Evolutionary conservation across 176 grass and related monocot species (phyloP).

Genomic region (Eremochloa ophiuroides): DNA sequence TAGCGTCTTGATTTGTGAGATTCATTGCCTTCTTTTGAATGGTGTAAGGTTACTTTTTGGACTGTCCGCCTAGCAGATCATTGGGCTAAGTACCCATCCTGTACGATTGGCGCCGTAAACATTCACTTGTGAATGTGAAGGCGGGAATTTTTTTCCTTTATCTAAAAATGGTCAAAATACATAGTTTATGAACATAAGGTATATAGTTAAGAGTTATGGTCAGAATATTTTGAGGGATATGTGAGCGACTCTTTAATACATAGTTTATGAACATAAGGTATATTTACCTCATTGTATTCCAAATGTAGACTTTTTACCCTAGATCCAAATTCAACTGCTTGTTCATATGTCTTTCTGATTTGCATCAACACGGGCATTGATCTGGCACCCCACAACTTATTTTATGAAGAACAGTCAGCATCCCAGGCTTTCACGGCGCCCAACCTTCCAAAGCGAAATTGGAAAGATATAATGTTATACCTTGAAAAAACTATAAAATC

Average conservation of each 20-base stretch:
- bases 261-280: slow-evolving; percentile 13
- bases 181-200: too few species aligned
- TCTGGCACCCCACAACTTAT: slow-evolving; percentile 72
- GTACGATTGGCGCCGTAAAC: too few species aligned
- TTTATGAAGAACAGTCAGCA: slow-evolving; percentile 68
- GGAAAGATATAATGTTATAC: slow-evolving; percentile 1
- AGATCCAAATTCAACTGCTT: slow-evolving; percentile 85
- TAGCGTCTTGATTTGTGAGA: too few species aligned
- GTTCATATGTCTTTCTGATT: slow-evolving; percentile 78
- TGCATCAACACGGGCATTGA: slow-evolving; percentile 90
- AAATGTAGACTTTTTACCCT: slow-evolving; percentile 50
- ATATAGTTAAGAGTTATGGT: too few species aligned
- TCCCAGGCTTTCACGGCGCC: slow-evolving; percentile 75
- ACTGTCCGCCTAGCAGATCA: too few species aligned
- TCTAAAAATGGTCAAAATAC: too few species aligned
- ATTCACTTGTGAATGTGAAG: too few species aligned
- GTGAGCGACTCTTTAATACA: background rate
- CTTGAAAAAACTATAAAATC: background rate
- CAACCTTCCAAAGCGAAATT: slow-evolving; percentile 53
- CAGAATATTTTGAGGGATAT: background rate
- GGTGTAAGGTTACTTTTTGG: too few species aligned
- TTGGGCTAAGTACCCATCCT: too few species aligned
- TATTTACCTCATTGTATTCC: slow-evolving; percentile 90
- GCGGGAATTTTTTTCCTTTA: too few species aligned
- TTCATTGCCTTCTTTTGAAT: too few species aligned